These are phyloP conservation scores for Neurospora discreta DNA, from an alignment of 495 filamentous ascomycete species.

Conservation along the genomic window DNA sequence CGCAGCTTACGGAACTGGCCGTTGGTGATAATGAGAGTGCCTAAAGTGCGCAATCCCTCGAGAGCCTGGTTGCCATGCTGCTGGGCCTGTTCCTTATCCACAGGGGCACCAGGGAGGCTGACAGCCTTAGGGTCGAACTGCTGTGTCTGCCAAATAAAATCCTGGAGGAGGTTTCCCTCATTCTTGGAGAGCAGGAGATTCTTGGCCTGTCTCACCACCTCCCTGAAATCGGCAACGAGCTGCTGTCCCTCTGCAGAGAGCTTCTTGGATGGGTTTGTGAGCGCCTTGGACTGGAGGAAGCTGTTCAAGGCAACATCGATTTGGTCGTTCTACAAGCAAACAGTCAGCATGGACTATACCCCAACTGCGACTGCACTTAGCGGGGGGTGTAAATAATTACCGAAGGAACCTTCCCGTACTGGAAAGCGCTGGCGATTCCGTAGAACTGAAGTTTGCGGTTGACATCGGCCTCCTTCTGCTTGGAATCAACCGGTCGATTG, in stretches of 20 bases:
- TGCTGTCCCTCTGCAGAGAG: conserved; percentile 71
- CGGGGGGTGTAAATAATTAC: conserved; percentile 36
- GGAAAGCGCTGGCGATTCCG: conserved; percentile 82
- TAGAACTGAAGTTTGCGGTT: conserved; percentile 92
- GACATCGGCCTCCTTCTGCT: conserved; percentile 57
- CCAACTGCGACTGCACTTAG: not conserved
- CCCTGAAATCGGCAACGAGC: conserved; percentile 64
- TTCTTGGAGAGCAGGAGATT: conserved; percentile 87
- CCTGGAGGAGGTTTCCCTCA: conserved; percentile 83
- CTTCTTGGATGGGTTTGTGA: conserved; percentile 61
- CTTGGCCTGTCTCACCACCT: conserved; percentile 85
- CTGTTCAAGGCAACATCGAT: conserved; percentile 91
- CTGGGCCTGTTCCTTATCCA: conserved; percentile 63
- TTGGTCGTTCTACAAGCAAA: conserved; percentile 61
- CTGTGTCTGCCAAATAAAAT: conserved; percentile 91
- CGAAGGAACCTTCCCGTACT: conserved; percentile 82
- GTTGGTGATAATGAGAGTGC: conserved; percentile 85
- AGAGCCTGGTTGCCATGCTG: conserved; percentile 72
- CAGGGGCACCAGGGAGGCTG: conserved; percentile 47
- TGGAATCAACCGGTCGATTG: conserved; percentile 54
- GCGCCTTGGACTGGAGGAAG: conserved; percentile 53
- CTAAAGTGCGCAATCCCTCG: conserved; percentile 79
- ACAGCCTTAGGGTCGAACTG: conserved; percentile 54
- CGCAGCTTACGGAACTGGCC: conserved; percentile 92
- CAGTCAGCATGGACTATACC: conserved; percentile 6